A percentile compares a stretch with the other conserved stretches of the same genome.
Conservation (phyloP, 352 stramenopile genomes). For the Globisporangium carolinianum region DNA sequence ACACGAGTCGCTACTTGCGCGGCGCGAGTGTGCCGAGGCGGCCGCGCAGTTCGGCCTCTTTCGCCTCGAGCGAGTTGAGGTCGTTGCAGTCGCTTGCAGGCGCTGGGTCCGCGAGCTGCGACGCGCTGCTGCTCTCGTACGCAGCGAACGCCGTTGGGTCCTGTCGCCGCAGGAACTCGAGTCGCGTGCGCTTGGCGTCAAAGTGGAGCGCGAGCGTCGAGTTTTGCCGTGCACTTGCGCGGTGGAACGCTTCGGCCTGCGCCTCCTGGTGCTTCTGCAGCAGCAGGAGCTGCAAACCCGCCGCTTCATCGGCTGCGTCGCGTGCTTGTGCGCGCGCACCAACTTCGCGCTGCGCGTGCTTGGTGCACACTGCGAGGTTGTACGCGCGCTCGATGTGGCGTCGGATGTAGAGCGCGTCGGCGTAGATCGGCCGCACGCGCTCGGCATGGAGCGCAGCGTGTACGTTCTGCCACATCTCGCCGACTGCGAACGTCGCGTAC, state of each 20-base stretch:
- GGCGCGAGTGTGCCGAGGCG: slow-evolving; percentile 42
- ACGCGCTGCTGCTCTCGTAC: slow-evolving; percentile 29
- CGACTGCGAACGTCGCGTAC: slow-evolving; percentile 55
- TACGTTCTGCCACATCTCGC: slow-evolving; percentile 73
- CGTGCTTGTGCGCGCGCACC: slow-evolving; percentile 16
- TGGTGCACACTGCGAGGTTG: slow-evolving; percentile 58
- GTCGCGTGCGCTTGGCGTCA: slow-evolving; percentile 61
- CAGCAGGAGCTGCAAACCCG: slow-evolving; percentile 49
- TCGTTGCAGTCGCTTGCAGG: slow-evolving; percentile 41
- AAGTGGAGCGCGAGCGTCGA: slow-evolving; percentile 73
- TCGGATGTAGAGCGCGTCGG: slow-evolving; percentile 65
- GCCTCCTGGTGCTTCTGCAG: slow-evolving; percentile 64
- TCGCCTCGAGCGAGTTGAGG: slow-evolving; percentile 36
- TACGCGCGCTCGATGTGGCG: slow-evolving; percentile 69
- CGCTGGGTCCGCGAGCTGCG: slow-evolving; percentile 41
- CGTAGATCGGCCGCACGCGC: slow-evolving; percentile 61
- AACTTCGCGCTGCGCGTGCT: slow-evolving; percentile 51
- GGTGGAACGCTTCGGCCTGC: slow-evolving; percentile 50
- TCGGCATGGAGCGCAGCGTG: slow-evolving; percentile 55
- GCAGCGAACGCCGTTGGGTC: slow-evolving; percentile 45
- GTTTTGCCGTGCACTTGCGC: slow-evolving; percentile 47
- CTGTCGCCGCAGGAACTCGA: slow-evolving; percentile 62
- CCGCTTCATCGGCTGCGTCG: slow-evolving; percentile 18
- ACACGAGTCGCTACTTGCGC: slow-evolving; percentile 1
- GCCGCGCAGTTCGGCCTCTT: slow-evolving; percentile 50